Evolutionary conservation across 805 yeast genomes (phyloP).

Genomic region (Hanseniaspora clermontiae): DNA sequence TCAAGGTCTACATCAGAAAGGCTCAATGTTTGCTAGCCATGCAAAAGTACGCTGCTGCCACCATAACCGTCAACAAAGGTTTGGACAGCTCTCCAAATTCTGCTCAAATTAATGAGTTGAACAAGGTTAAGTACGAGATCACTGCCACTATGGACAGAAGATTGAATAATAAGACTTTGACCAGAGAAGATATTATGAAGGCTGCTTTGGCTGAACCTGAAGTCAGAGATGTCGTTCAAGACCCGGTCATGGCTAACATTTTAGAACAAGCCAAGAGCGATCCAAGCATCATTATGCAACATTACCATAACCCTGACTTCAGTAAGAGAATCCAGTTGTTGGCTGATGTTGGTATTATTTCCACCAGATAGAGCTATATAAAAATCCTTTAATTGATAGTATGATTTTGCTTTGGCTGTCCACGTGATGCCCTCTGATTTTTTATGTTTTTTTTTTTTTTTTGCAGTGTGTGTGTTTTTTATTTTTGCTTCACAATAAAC

Average conservation of each 20-base stretch:
- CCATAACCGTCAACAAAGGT: conserved; percentile 71
- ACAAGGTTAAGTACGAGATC: conserved; percentile 45
- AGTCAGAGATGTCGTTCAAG: conserved; percentile 74
- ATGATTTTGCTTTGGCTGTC: neutral
- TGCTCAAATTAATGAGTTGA: neutral
- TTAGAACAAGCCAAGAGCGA: conserved; percentile 85
- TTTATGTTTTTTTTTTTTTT: too few relatives aligned
- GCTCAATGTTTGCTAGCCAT: conserved; percentile 88
- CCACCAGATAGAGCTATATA: conserved; percentile 37
- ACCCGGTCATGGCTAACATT: conserved; percentile 92
- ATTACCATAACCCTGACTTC: conserved; percentile 92
- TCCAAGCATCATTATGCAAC: conserved; percentile 95
- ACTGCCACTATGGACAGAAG: conserved; percentile 49
- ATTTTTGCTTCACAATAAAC: too few relatives aligned
- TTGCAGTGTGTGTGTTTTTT: too few relatives aligned
- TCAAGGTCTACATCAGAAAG: conserved; percentile 93
- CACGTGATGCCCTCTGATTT: neutral
- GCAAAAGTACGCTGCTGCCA: conserved; percentile 69
- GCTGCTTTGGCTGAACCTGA: conserved; percentile 91
- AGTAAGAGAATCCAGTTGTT: conserved; percentile 74
- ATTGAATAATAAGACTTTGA: conserved; percentile 44
- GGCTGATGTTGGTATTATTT: conserved; percentile 92
- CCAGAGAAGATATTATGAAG: conserved; percentile 86
- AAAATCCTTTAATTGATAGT: neutral
- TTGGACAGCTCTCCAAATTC: conserved; percentile 49